Conservation (phyloP, 257 asterid species). For the Hygrophila difformis region DNA sequence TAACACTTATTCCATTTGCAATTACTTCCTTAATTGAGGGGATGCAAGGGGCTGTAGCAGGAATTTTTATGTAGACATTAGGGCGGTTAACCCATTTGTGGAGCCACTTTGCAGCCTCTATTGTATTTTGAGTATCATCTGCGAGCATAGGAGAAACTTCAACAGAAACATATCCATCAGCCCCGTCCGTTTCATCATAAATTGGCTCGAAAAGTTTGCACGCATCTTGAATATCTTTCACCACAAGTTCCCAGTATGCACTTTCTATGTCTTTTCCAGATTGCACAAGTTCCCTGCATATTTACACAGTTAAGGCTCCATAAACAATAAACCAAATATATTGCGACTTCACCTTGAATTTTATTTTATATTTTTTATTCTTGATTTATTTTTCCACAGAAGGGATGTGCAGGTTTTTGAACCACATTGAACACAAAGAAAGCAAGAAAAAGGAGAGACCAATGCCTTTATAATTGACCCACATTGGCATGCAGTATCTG, state of each 20-base stretch:
- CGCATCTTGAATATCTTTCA: slow-evolving; percentile 99
- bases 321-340: too few relatives aligned
- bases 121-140: slow-evolving; percentile 82
- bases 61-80: slow-evolving; percentile 93
- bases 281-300: slow-evolving; percentile 82
- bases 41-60: slow-evolving; percentile 94
- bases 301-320: neutral
- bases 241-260: slow-evolving; percentile 97
- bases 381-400: too few relatives aligned
- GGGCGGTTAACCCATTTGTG: slow-evolving; percentile 77
- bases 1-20: slow-evolving; percentile 83
- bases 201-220: slow-evolving; percentile 90
- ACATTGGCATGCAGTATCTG: too few relatives aligned
- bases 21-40: slow-evolving; percentile 98
- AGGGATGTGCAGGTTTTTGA: too few relatives aligned
- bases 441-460: too few relatives aligned
- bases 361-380: too few relatives aligned
- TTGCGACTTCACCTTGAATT: neutral
- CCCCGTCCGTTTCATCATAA: slow-evolving; percentile 82
- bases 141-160: slow-evolving; percentile 98
- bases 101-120: slow-evolving; percentile 94
- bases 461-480: too few relatives aligned
- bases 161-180: slow-evolving; percentile 97
- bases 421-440: too few relatives aligned
- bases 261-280: slow-evolving; percentile 86